A percentile compares a stretch with the other conserved stretches of the same genome.
Evolutionary conservation across 192 early-diverging fungal species (phyloP).

Genomic region (Coemansia sp.): DNA sequence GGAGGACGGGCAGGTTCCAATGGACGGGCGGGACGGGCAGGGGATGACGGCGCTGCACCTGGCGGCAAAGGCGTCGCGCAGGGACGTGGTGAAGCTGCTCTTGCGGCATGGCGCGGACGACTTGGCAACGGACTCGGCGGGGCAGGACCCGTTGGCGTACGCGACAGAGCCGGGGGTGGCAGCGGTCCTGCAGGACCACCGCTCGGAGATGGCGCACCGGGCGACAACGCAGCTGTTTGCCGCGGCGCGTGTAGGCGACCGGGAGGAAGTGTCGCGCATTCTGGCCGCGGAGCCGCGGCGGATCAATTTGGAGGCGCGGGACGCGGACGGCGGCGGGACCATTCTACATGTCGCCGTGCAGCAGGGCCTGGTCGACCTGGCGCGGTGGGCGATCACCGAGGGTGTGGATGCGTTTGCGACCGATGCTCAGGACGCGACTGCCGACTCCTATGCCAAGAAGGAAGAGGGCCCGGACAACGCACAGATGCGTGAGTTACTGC

Average conservation of each 20-base stretch:
- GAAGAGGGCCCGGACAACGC: too few species aligned
- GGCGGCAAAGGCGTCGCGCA: slow-evolving; percentile 60
- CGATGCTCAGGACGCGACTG: slow-evolving; percentile 58
- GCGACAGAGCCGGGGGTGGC: slow-evolving; percentile 39
- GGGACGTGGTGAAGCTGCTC: slow-evolving; percentile 62
- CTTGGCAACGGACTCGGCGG: slow-evolving; percentile 55
- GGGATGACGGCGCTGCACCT: slow-evolving; percentile 72
- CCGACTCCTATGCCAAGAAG: slow-evolving; percentile 34
- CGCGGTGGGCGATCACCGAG: slow-evolving; percentile 63
- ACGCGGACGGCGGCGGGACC: slow-evolving; percentile 57
- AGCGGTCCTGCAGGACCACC: slow-evolving; percentile 54
- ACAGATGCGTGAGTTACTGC: slow-evolving; percentile 52
- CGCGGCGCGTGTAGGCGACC: slow-evolving; percentile 38
- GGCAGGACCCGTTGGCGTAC: slow-evolving; percentile 55
- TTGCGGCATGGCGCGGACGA: slow-evolving; percentile 64
- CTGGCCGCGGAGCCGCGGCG: slow-evolving; percentile 52
- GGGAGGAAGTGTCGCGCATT: slow-evolving; percentile 34
- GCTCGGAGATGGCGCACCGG: slow-evolving; percentile 48
- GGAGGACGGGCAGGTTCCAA: slow-evolving; percentile 41
- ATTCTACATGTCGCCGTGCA: slow-evolving; percentile 66
- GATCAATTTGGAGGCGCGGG: slow-evolving; percentile 64
- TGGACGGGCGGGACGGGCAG: slow-evolving; percentile 53
- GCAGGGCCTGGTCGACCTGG: slow-evolving; percentile 57
- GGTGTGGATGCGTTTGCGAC: slow-evolving; percentile 69
- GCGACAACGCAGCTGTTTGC: slow-evolving; percentile 52